Percentiles rank a stretch among this genome's conserved stretches.
Conservation (phyloP, 73 alveolate species). For the Loxodes magnus region DNA sequence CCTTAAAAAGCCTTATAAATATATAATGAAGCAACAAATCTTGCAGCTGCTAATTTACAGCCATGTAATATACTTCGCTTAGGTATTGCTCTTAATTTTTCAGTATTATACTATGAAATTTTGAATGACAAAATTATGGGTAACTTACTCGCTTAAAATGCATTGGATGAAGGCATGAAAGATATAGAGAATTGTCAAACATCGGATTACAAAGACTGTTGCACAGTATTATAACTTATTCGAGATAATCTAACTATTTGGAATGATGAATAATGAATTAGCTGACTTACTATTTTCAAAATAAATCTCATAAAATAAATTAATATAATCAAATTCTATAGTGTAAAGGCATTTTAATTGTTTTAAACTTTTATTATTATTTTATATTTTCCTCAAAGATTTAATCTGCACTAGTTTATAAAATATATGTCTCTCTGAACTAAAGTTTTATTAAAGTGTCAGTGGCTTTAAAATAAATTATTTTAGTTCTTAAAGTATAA, state of each 20-base stretch:
- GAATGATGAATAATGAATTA: constrained; percentile 21
- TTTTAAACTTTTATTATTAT: too few species aligned
- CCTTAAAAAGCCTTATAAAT: constrained; percentile 67
- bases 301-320: too few species aligned
- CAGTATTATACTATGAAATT: constrained; percentile 87
- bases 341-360: too few species aligned
- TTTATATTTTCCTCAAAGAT: too few species aligned
- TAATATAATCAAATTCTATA: too few species aligned
- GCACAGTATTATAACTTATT: constrained; percentile 64
- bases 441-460: too few species aligned
- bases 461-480: too few species aligned
- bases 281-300: too few species aligned
- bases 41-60: constrained; percentile 48
- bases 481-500: too few species aligned
- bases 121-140: constrained; percentile 70
- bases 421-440: too few species aligned
- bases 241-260: constrained; percentile 77
- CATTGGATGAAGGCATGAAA: constrained; percentile 78
- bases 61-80: constrained; percentile 74
- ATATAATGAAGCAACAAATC: constrained; percentile 59
- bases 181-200: constrained; percentile 74
- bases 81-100: constrained; percentile 74
- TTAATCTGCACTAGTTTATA: too few species aligned
- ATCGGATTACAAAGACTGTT: constrained; percentile 74
- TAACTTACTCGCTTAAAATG: constrained; percentile 70